A percentile compares a stretch with the other conserved stretches of the same genome.
phyloP scores from a whole-genome alignment of 2,329 filamentous ascomycete species.

The Pseudocercospora fijiensis region DNA sequence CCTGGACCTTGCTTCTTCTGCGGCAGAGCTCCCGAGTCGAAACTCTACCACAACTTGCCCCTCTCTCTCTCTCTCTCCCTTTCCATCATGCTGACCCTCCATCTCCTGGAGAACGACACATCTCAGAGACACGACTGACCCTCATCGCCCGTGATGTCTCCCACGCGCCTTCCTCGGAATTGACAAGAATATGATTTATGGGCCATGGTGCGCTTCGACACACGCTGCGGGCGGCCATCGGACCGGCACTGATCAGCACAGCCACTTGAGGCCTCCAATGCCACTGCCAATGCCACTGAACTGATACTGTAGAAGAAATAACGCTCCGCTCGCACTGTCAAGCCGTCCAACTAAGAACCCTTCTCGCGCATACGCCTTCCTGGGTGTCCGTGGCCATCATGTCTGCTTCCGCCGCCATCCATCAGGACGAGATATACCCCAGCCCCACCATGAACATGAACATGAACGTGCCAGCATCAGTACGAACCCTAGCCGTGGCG shows the following conservation, averaged over 20 bases:
- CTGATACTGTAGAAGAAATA: neutral
- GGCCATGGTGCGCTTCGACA: neutral
- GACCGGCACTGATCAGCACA: neutral
- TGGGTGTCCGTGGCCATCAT: neutral
- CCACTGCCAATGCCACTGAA: neutral
- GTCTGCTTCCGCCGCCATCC: neutral
- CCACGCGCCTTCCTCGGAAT: neutral
- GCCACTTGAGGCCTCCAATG: constrained; percentile 1
- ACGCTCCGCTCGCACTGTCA: neutral
- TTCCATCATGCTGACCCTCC: neutral
- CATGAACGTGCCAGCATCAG: neutral
- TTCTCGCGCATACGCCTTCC: neutral
- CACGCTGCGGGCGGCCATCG: neutral
- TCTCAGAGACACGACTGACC: neutral
- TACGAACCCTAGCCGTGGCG: neutral
- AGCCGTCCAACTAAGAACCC: neutral
- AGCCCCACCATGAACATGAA: neutral
- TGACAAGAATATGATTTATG: neutral
- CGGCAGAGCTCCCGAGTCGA: constrained; percentile 1
- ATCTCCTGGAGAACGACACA: neutral
- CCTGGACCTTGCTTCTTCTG: neutral
- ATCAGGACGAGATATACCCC: neutral
- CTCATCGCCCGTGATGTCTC: neutral
- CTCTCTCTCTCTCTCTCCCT: neutral
- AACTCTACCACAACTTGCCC: constrained; percentile 1